Evolutionary conservation across 352 stramenopile genomes (phyloP).

Genomic region (Globisporangium cystogenes): DNA sequence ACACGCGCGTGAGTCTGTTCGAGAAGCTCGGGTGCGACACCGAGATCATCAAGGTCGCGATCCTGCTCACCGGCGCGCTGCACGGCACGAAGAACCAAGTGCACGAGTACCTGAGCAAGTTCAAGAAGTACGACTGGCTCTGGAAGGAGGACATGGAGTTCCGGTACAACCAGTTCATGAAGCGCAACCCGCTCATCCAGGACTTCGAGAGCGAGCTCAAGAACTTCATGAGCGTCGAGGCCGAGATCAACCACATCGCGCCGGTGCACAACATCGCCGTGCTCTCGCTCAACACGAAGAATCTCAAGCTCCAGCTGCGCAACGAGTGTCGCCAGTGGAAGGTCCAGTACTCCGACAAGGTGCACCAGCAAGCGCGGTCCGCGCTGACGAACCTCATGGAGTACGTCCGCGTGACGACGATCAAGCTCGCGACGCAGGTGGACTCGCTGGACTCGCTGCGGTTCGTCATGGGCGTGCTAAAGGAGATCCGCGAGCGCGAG

Average conservation of each 20-base stretch:
- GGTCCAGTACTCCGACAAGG: slow-evolving; percentile 77
- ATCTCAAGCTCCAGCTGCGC: slow-evolving; percentile 81
- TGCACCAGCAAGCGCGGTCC: slow-evolving; percentile 67
- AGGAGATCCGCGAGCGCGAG: slow-evolving; percentile 81
- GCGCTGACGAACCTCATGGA: slow-evolving; percentile 66
- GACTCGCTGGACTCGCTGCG: slow-evolving; percentile 70
- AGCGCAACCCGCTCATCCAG: slow-evolving; percentile 69
- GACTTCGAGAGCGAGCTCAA: slow-evolving; percentile 80
- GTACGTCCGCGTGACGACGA: slow-evolving; percentile 74
- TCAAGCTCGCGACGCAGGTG: slow-evolving; percentile 58
- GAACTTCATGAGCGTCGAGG: slow-evolving; percentile 78
- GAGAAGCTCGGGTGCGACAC: slow-evolving; percentile 82
- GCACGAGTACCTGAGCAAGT: slow-evolving; percentile 73
- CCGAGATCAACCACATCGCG: slow-evolving; percentile 70
- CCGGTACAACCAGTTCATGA: slow-evolving; percentile 82
- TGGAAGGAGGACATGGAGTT: slow-evolving; percentile 90
- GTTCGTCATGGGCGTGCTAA: slow-evolving; percentile 82
- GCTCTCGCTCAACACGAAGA: slow-evolving; percentile 83
- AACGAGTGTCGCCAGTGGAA: slow-evolving; percentile 87
- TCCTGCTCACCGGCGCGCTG: slow-evolving; percentile 77
- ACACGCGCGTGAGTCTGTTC: slow-evolving; percentile 54
- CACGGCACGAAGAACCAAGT: slow-evolving; percentile 85
- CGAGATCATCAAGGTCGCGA: slow-evolving; percentile 86
- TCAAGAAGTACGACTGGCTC: slow-evolving; percentile 88
- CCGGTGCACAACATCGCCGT: slow-evolving; percentile 84